These are phyloP conservation scores for Xylaria sp. DNA, from an alignment of 2,329 filamentous ascomycete genomes.

Conservation along the genomic window DNA sequence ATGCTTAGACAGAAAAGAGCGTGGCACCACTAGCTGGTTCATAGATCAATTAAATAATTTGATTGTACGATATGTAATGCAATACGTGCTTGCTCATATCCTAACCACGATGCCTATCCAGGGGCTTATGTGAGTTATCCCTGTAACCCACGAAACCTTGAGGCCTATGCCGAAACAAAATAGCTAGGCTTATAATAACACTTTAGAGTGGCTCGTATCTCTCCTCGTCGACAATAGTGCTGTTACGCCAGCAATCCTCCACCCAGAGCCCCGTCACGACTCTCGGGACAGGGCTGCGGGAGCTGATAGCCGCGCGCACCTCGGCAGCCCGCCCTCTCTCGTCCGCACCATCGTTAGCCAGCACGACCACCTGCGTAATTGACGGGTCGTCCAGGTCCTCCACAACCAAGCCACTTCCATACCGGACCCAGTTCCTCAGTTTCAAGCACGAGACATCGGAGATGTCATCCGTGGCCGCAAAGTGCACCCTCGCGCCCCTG, in stretches of 20 bases:
- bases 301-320: constrained; percentile 51
- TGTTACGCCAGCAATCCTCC: constrained; percentile 76
- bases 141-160: too few relatives aligned
- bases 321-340: constrained; percentile 45
- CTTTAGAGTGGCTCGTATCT: constrained; percentile 43
- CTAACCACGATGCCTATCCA: too few relatives aligned
- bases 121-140: too few relatives aligned
- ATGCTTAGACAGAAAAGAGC: background rate
- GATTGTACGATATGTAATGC: background rate
- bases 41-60: background rate
- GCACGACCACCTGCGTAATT: constrained; percentile 75
- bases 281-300: constrained; percentile 60
- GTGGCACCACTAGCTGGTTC: too few relatives aligned
- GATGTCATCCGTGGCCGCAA: constrained; percentile 39
- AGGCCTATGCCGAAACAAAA: background rate
- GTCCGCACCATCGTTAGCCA: constrained; percentile 43
- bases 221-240: constrained; percentile 80
- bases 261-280: constrained; percentile 75
- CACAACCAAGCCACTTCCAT: constrained; percentile 66
- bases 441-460: constrained; percentile 43
- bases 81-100: too few relatives aligned
- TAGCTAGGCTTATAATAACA: background rate
- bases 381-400: constrained; percentile 52
- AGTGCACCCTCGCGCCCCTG: constrained; percentile 46
- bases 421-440: constrained; percentile 63